Percentiles rank a stretch among this genome's conserved stretches.
Evolutionary conservation across 2,329 filamentous ascomycete genomes (phyloP).

Genomic region (Cordyceps tenuipes): DNA sequence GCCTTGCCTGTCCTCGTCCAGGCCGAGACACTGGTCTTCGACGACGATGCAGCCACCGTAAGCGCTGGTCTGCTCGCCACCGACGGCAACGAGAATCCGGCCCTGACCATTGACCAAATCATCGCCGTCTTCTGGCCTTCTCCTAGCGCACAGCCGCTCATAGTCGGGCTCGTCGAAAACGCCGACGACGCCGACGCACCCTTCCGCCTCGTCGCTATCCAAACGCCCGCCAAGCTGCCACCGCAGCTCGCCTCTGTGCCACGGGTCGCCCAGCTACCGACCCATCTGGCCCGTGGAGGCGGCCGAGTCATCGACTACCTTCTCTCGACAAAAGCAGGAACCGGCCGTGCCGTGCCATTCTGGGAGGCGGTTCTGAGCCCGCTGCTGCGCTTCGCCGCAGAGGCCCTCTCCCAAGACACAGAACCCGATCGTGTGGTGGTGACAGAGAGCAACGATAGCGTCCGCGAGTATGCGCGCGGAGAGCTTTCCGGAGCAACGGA

Average conservation of each 20-base stretch:
- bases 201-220: conserved; percentile 23
- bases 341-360: conserved; percentile 45
- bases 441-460: conserved; percentile 55
- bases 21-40: conserved; percentile 12
- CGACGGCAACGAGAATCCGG: conserved; percentile 7
- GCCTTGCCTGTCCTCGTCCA: background rate
- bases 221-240: conserved; percentile 25
- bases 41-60: conserved; percentile 21
- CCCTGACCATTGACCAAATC: conserved; percentile 19
- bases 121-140: conserved; percentile 20
- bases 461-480: conserved; percentile 51
- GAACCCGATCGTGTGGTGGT: conserved; percentile 27
- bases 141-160: conserved; percentile 14
- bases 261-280: conserved; percentile 30
- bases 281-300: conserved; percentile 22
- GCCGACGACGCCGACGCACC: conserved; percentile 19
- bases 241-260: conserved; percentile 28
- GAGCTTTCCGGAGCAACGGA: conserved; percentile 18
- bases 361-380: conserved; percentile 49
- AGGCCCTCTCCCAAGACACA: conserved; percentile 12
- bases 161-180: conserved; percentile 32
- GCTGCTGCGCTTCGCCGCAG: conserved; percentile 38
- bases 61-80: background rate
- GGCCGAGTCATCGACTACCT: conserved; percentile 46
- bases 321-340: conserved; percentile 60